A percentile compares a stretch with the other conserved stretches of the same genome.
These are phyloP conservation scores for Saksenaea oblongispora DNA, from an alignment of 371 early-diverging fungal genomes.

Conservation along the genomic window DNA sequence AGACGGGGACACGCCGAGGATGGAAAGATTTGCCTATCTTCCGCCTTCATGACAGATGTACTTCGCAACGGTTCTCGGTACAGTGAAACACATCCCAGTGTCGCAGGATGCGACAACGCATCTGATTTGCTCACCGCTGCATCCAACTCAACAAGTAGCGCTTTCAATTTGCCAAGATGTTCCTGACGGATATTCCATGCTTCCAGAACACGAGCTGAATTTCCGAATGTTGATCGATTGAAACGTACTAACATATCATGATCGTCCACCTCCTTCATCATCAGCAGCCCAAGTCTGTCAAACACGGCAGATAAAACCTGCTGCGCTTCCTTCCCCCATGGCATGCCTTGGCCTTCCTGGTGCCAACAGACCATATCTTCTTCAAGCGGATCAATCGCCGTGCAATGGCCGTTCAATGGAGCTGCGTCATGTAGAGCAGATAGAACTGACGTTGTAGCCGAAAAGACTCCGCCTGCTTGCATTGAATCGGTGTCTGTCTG, in stretches of 20 bases:
- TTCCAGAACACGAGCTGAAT: neutral
- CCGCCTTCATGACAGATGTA: no score
- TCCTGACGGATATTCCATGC: neutral
- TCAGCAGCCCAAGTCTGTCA: neutral
- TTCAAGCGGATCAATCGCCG: neutral
- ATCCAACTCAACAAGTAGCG: neutral
- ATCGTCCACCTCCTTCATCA: neutral
- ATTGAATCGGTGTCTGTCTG: neutral
- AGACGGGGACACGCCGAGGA: no score
- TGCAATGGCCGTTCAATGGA: no score
- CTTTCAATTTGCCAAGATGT: neutral
- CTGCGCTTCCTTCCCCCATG: neutral
- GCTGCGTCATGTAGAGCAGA: neutral
- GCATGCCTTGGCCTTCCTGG: neutral
- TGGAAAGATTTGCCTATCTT: no score
- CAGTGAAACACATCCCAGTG: no score
- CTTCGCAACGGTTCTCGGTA: no score
- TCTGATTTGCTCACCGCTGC: neutral
- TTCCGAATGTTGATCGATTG: neutral
- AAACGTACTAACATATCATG: neutral
- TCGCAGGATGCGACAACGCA: no score
- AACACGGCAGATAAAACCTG: neutral
- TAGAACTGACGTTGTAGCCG: neutral
- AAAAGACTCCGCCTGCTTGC: conserved; percentile 1
- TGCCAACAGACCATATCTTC: neutral